These are phyloP conservation scores for Penicillium tannophilum DNA, from an alignment of 495 filamentous ascomycete species.

Conservation along the genomic window DNA sequence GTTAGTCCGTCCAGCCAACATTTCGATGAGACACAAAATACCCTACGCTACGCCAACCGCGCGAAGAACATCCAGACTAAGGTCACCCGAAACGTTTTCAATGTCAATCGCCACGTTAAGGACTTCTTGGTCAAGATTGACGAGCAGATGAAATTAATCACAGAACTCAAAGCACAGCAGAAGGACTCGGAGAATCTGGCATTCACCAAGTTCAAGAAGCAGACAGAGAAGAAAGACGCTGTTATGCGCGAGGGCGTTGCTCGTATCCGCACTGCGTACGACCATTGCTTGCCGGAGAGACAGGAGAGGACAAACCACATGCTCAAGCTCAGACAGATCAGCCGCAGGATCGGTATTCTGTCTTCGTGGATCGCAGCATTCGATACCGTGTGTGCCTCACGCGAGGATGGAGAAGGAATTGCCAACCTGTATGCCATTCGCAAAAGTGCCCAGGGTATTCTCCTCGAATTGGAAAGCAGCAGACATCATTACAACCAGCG, in stretches of 20 bases:
- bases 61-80: constrained; percentile 99
- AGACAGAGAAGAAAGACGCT: constrained; percentile 76
- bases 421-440: constrained; percentile 72
- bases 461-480: constrained; percentile 84
- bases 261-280: constrained; percentile 80
- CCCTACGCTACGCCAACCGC: constrained; percentile 93
- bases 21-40: constrained; percentile 99
- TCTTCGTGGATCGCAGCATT: constrained; percentile 93
- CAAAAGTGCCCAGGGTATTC: constrained; percentile 82
- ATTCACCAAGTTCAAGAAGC: constrained; percentile 87
- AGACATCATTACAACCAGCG: constrained; percentile 86
- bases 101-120: constrained; percentile 98
- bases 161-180: constrained; percentile 88
- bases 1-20: constrained; percentile 95
- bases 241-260: constrained; percentile 79
- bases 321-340: constrained; percentile 82
- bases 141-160: constrained; percentile 90
- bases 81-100: constrained; percentile 96
- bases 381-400: constrained; percentile 73
- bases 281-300: constrained; percentile 76
- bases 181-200: constrained; percentile 86
- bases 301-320: constrained; percentile 76
- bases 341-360: constrained; percentile 79
- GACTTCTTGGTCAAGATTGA: constrained; percentile 98
- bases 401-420: constrained; percentile 68